Conservation (phyloP, 1,284 basidiomycete genomes). For the Moniliella sp. region DNA sequence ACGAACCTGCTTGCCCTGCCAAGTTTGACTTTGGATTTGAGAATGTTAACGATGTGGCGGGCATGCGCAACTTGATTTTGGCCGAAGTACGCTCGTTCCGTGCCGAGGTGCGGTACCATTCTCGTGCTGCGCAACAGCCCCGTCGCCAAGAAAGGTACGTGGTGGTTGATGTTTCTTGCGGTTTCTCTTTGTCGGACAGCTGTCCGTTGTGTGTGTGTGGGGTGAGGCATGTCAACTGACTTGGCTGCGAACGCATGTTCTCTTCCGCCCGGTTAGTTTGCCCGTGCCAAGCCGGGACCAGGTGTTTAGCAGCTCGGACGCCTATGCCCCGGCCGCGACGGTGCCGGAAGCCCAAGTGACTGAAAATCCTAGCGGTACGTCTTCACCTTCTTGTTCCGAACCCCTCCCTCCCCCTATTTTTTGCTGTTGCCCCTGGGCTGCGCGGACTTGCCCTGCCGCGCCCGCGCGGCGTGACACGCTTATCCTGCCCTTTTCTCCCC, state of each 20-base stretch:
- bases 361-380: conserved; percentile 14
- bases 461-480: no score
- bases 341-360: conserved; percentile 15
- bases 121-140: conserved; percentile 7
- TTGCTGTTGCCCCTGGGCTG: no score
- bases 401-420: no score
- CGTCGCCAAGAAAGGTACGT: conserved; percentile 13
- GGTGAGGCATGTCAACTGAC: no score
- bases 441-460: no score
- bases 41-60: conserved; percentile 79
- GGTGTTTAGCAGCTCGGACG: conserved; percentile 11
- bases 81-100: conserved; percentile 79
- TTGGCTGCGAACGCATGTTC: no score
- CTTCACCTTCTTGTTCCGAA: no score
- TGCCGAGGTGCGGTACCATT: conserved; percentile 50
- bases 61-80: conserved; percentile 87
- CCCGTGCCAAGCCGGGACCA: conserved; percentile 27
- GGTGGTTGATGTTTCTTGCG: no score
- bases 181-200: no score
- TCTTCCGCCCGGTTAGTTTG: conserved; percentile 4
- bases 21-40: conserved; percentile 97
- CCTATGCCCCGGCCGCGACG: conserved; percentile 9
- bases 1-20: conserved; percentile 37
- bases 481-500: no score
- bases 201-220: no score